Evolutionary conservation across 108 stramenopile species (phyloP).

Genomic region (Discostella stelligeroides): DNA sequence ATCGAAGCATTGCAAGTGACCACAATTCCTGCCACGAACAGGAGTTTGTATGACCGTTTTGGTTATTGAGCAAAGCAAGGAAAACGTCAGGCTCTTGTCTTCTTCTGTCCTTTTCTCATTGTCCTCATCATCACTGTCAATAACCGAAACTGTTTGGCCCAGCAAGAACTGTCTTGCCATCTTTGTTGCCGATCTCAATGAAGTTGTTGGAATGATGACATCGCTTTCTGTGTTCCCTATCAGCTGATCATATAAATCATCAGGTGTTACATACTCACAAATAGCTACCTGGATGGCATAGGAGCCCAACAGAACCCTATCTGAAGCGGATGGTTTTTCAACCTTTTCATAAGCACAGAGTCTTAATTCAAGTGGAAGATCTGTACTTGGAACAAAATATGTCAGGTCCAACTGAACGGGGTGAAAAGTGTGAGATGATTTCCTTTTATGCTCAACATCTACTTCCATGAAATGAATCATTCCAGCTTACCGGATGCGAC

Average conservation of each 20-base stretch:
- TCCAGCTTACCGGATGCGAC: conserved; percentile 26
- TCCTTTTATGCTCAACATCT: too few species aligned
- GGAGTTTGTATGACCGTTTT: conserved; percentile 66
- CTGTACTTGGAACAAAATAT: conserved; percentile 22
- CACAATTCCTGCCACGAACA: conserved; percentile 51
- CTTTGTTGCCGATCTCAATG: conserved; percentile 31
- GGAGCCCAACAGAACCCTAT: conserved; percentile 25
- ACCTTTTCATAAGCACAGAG: conserved; percentile 57
- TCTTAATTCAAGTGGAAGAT: conserved; percentile 17
- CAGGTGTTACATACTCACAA: conserved; percentile 55
- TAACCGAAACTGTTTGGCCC: conserved; percentile 37
- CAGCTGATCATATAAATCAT: conserved; percentile 34
- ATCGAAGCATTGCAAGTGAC: conserved; percentile 65
- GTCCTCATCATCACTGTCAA: conserved; percentile 52
- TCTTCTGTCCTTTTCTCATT: conserved; percentile 22
- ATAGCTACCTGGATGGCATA: conserved; percentile 58
- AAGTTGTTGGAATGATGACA: conserved; percentile 34
- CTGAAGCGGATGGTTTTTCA: conserved; percentile 5
- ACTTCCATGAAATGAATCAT: background rate
- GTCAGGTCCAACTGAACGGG: conserved; percentile 53
- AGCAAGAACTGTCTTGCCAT: conserved; percentile 45
- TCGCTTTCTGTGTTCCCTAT: conserved; percentile 30
- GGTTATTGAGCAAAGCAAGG: conserved; percentile 58
- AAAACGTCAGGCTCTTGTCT: conserved; percentile 50
- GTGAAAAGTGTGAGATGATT: background rate